phyloP scores from a whole-genome alignment of 2,329 filamentous ascomycete species.

The Arthroderma sp. region DNA sequence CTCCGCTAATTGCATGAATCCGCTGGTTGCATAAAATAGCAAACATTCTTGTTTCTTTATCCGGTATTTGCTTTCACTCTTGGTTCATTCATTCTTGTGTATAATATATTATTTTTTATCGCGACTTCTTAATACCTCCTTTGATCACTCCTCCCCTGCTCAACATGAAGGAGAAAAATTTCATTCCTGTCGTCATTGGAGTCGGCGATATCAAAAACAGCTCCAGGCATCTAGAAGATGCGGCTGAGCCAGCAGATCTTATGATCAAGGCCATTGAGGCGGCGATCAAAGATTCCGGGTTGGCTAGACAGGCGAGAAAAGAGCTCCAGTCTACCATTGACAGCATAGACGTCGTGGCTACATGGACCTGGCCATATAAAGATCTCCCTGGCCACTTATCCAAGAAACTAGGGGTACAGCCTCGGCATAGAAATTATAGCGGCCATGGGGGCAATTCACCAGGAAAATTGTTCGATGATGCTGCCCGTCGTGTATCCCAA shows the following conservation, averaged over 20 bases:
- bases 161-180: not conserved
- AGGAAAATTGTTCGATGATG: slow-evolving; percentile 49
- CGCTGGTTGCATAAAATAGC: too few species aligned
- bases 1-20: too few species aligned
- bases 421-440: slow-evolving; percentile 38
- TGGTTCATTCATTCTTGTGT: too few species aligned
- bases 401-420: slow-evolving; percentile 34
- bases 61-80: too few species aligned
- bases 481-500: slow-evolving; percentile 42
- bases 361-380: slow-evolving; percentile 54
- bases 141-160: too few species aligned
- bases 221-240: slow-evolving; percentile 37
- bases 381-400: slow-evolving; percentile 45
- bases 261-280: slow-evolving; percentile 43
- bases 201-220: slow-evolving; percentile 50
- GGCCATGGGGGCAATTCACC: slow-evolving; percentile 53
- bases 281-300: slow-evolving; percentile 39
- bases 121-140: too few species aligned
- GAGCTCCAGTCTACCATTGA: slow-evolving; percentile 39
- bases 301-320: slow-evolving; percentile 16
- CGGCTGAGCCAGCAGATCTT: slow-evolving; percentile 45
- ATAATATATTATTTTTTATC: too few species aligned
- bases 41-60: too few species aligned
- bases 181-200: slow-evolving; percentile 46
- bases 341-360: slow-evolving; percentile 45